These are phyloP conservation scores for Rhizopogon vinicolor DNA, from an alignment of 768 basidiomycete species.

Conservation along the genomic window DNA sequence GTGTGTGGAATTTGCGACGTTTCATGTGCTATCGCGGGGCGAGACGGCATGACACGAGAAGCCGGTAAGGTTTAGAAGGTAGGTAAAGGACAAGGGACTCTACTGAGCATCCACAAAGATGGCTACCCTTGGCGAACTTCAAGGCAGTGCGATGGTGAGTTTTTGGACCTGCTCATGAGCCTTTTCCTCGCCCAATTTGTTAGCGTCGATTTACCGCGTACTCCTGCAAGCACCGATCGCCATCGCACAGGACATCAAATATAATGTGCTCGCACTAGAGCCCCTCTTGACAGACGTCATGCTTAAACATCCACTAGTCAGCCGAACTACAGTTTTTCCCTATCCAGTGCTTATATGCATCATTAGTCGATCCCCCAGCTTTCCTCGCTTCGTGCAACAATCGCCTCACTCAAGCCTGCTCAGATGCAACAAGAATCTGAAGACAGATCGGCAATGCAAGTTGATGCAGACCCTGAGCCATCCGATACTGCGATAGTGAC, in stretches of 20 bases:
- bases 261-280: constrained; percentile 48
- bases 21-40: constrained; percentile 70
- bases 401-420: constrained; percentile 22
- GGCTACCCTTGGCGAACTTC: constrained; percentile 77
- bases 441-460: constrained; percentile 14
- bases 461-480: constrained; percentile 15
- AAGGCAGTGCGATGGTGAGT: constrained; percentile 74
- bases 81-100: constrained; percentile 11
- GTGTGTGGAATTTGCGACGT: constrained; percentile 67
- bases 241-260: constrained; percentile 58
- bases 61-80: constrained; percentile 55
- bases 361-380: constrained; percentile 55
- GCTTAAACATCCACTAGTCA: constrained; percentile 72
- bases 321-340: constrained; percentile 14
- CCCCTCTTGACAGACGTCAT: constrained; percentile 46
- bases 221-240: constrained; percentile 64
- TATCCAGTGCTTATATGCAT: constrained; percentile 6
- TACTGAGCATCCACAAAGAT: constrained; percentile 55
- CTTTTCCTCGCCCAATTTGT: not conserved
- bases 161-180: not conserved
- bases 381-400: constrained; percentile 42
- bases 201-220: constrained; percentile 71
- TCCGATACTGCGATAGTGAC: constrained; percentile 37
- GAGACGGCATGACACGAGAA: constrained; percentile 69
- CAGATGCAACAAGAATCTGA: constrained; percentile 19